Evolutionary conservation across 768 basidiomycete species (phyloP), one percentile per base, ranked within the genome.

Genomic region (Tephrocybe sp.): DNA sequence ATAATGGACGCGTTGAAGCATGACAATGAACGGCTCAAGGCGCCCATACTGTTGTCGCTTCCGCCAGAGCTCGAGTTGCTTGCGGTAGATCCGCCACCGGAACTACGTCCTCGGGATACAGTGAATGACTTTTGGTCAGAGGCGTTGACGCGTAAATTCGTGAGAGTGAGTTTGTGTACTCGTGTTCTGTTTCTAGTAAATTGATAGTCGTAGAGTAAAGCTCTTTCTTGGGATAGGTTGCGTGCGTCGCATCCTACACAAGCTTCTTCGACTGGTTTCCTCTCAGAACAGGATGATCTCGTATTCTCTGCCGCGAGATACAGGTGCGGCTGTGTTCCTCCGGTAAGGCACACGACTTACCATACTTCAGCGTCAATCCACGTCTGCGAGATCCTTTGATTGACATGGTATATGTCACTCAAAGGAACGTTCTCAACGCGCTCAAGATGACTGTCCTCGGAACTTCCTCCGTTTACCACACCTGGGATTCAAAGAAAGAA

Each of bases 141-240:
- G 31, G 61, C 52, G 4, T 39, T 54, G 16, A 58, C 49, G 25
- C 57, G 57, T 44, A 60, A 62, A 54, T 49, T 55, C n/a, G 60
- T 63, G 26, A 44, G n/a, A n/a, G n/a, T 57, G 15, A 56, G 49
- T 44, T 64, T 65, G 42, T 48, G 58, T 50, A 31, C 22, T 21
- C 36, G 43, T 36, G 21, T 36, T 24, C 42, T 21, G 4, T 9
- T 46, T 27, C 4, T n/a, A 39, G n/a, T 46, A 36, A 15, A 9
- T 36, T 55, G 26, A 50, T 16, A 15, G 36, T 32, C 32, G 24
- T 50, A 82, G 83, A 78, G 69, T 60, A 68, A 71, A 47, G 69
- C 75, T 4, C 60, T 78, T 42, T 87, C 85, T 2, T 91, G 89
- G 89, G 86, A 87, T 61, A 60, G 76, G 49, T 64, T 80, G 39